Evolutionary conservation across 768 basidiomycete genomes (phyloP).

Genomic region (Leccinellum albellum): DNA sequence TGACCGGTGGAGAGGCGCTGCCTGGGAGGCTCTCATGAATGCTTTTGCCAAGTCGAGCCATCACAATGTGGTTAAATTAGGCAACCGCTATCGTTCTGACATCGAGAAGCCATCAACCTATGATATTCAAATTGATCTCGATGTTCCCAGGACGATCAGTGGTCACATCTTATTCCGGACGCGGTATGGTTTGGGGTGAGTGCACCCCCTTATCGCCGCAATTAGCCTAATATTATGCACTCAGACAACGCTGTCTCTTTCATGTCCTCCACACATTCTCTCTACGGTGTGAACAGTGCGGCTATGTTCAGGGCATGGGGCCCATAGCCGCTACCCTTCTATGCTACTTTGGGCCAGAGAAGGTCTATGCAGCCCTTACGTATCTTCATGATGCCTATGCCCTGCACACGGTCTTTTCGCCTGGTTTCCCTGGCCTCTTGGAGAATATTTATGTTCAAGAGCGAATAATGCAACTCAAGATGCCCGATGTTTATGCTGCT

Average conservation of each 20-base stretch:
- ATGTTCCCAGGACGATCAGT: constrained; percentile 93
- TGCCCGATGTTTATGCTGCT: constrained; percentile 85
- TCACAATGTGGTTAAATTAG: constrained; percentile 42
- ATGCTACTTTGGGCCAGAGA: constrained; percentile 90
- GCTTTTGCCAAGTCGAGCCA: constrained; percentile 45
- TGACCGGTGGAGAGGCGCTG: constrained; percentile 90
- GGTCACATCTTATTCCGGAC: constrained; percentile 95
- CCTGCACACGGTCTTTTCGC: constrained; percentile 85
- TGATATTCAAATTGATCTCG: constrained; percentile 97
- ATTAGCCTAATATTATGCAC: constrained; percentile 8
- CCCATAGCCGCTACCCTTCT: constrained; percentile 92
- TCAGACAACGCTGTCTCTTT: constrained; percentile 89
- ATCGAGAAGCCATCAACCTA: constrained; percentile 81
- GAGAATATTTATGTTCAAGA: constrained; percentile 98
- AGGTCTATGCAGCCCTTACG: constrained; percentile 78
- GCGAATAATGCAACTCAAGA: constrained; percentile 75
- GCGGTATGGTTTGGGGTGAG: constrained; percentile 91
- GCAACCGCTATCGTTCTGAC: constrained; percentile 52
- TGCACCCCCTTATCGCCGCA: constrained; percentile 12
- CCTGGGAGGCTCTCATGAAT: constrained; percentile 82
- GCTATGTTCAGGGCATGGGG: constrained; percentile 99
- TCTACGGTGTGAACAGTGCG: constrained; percentile 76
- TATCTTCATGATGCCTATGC: constrained; percentile 86
- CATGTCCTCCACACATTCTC: constrained; percentile 93
- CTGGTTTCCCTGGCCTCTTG: constrained; percentile 92